These are phyloP conservation scores for Rhododendron ferrugineum DNA, from an alignment of 148 eudicot species.

Conservation along the genomic window DNA sequence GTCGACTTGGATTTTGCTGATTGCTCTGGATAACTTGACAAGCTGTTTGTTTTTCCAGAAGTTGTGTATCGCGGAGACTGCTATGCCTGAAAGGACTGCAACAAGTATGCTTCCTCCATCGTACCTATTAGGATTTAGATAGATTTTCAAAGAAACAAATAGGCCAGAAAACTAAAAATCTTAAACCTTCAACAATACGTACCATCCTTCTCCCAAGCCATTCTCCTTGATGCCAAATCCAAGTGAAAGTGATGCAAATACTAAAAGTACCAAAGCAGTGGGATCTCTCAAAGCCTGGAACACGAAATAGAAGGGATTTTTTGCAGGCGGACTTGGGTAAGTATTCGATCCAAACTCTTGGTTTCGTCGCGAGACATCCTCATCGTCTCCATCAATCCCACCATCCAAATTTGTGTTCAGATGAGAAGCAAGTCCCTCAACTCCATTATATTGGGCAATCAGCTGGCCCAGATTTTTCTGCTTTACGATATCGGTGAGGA, in stretches of 20 bases:
- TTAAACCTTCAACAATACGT: no score
- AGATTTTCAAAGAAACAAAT: no score
- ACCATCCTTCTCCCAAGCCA: no score
- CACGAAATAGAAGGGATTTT: constrained; percentile 4
- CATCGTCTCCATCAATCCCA: constrained; percentile 4
- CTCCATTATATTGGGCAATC: background rate
- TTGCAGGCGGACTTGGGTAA: constrained; percentile 7
- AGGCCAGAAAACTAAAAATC: no score
- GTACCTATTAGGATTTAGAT: no score
- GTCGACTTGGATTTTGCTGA: no score
- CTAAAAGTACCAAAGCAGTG: constrained; percentile 7
- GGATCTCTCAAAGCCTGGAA: constrained; percentile 15
- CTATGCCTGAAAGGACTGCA: no score
- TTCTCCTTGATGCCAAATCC: constrained; percentile 11
- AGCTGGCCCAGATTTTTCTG: background rate
- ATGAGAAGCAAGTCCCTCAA: background rate
- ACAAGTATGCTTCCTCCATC: no score
- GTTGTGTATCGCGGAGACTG: no score
- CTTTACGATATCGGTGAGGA: background rate
- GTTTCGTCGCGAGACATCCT: background rate
- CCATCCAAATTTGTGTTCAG: constrained; percentile 11
- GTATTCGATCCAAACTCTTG: constrained; percentile 13
- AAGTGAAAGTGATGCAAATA: constrained; percentile 12
- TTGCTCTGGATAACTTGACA: no score
- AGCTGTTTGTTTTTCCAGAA: no score